Evolutionary conservation across 1,139 yeast genomes (phyloP).

Genomic region (Candida sp.): DNA sequence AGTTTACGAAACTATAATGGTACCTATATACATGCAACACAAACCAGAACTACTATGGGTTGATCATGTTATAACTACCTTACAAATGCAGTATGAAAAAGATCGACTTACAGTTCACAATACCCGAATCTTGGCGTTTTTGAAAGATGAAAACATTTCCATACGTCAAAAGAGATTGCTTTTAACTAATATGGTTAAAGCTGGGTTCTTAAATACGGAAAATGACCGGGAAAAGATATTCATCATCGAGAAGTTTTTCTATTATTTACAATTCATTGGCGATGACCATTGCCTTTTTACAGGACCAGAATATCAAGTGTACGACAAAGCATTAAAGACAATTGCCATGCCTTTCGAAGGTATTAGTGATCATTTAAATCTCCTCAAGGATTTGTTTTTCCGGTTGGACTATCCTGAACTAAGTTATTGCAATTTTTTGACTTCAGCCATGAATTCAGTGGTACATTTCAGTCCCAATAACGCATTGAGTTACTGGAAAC

Average conservation of each 20-base stretch:
- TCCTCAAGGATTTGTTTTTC: conserved; percentile 3
- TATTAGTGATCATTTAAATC: conserved; percentile 4
- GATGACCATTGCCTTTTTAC: conserved; percentile 20
- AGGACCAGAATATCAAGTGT: conserved; percentile 13
- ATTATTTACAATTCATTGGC: conserved; percentile 11
- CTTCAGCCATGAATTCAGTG: conserved; percentile 19
- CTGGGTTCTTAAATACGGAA: conserved; percentile 4
- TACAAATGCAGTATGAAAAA: conserved; percentile 13
- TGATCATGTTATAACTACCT: conserved; percentile 18
- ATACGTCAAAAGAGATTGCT: conserved; percentile 3
- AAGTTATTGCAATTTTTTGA: conserved; percentile 16
- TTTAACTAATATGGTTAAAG: conserved; percentile 2
- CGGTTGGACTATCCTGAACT: conserved; percentile 1
- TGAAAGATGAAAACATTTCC: conserved; percentile 10
- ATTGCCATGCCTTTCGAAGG: conserved; percentile 12
- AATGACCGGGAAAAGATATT: conserved; percentile 10
- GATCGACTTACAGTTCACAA: conserved; percentile 12
- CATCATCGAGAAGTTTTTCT: conserved; percentile 15
- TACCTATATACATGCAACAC: conserved; percentile 11
- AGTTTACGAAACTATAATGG: conserved; percentile 14
- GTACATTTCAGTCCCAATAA: conserved; percentile 15
- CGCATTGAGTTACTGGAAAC: conserved; percentile 22
- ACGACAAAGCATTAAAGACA: conserved; percentile 15
- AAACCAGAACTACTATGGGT: conserved; percentile 15
- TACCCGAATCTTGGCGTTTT: conserved; percentile 10